Base-by-base conservation (phyloP, 345 rosid genomes). In the Pistacia vera region DNA sequence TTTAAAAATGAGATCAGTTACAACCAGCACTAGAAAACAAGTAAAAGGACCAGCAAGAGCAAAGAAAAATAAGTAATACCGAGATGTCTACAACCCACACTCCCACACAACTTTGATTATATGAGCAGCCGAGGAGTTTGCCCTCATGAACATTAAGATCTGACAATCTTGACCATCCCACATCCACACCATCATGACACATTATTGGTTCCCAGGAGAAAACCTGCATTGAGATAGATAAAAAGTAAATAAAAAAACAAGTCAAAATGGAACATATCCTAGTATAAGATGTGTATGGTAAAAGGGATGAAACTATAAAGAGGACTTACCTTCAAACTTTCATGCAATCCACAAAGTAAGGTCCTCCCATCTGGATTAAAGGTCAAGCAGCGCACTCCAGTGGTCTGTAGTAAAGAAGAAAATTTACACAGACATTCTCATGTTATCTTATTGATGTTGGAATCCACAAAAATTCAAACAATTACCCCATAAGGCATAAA, bases 51-150 rank as follows among this genome's bases (percentile, higher is more conserved):
- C n/a, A 18, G 65, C 75, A 79, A 63, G 72, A 63, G 69, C 56
- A 51, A 44, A 46, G 66, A 17, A 60, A 56, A 72, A 72, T 8
- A 75, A 66, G 71, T 55, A 71, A 78, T 93, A 95, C 99, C 91
- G 96, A 89, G 86, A 93, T 90, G 81, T 93, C 99, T 51, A 90
- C 99, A 77, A 95, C 99, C 99, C 99, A 95, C 57, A 95, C 97
- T 80, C 98, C 99, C 25, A 95, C 99, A 76, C 99, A 95, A 78
- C 91, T 95, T 83, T 95, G 99, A 82, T 96, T 96, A 81, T 87
- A 93, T 13, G 99, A 96, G 91, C 99, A 96, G 66, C 97, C 98
- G 72, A 96, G 98, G 77, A 96, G 99, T 88, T 96, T 96, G 62
- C 97, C 99, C 82, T 93, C 98, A 36, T 93, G 94, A 78, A 96